phyloP scores from a whole-genome alignment of 305 asterid species.

The Plantago rigida region DNA sequence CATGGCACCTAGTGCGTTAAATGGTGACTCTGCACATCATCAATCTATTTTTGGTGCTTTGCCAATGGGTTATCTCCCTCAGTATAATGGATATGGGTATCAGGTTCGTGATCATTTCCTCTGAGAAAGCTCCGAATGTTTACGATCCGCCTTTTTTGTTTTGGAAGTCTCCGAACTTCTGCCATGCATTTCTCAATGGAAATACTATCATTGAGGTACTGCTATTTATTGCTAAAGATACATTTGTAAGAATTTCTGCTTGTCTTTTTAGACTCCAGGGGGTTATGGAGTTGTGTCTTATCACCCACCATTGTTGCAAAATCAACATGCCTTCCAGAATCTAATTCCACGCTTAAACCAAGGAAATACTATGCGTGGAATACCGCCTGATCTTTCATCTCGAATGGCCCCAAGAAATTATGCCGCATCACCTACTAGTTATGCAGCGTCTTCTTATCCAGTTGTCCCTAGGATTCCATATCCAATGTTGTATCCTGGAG shows the following conservation, averaged over 20 bases:
- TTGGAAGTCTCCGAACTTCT: constrained; percentile 1
- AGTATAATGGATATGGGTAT: constrained; percentile 74
- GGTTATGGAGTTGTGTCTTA: constrained; percentile 61
- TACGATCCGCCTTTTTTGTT: background rate
- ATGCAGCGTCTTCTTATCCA: constrained; percentile 51
- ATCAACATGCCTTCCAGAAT: constrained; percentile 57
- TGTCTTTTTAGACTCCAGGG: constrained; percentile 63
- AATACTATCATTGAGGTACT: no score
- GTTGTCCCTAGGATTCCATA: constrained; percentile 60
- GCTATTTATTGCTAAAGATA: background rate
- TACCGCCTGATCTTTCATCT: constrained; percentile 39
- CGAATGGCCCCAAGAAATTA: constrained; percentile 51
- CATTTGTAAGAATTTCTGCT: constrained; percentile 27
- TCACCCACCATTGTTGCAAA: constrained; percentile 65
- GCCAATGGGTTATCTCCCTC: constrained; percentile 72
- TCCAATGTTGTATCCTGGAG: constrained; percentile 57
- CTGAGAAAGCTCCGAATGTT: background rate
- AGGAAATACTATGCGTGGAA: constrained; percentile 47
- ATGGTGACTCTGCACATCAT: constrained; percentile 54
- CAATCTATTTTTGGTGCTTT: constrained; percentile 58
- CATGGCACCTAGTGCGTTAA: constrained; percentile 41
- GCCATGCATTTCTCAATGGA: no score
- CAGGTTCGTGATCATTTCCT: constrained; percentile 49
- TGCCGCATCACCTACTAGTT: constrained; percentile 44
- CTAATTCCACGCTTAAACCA: constrained; percentile 58